phyloP scores from a whole-genome alignment of 352 stramenopile genomes.

The Pythium scleroteichum region DNA sequence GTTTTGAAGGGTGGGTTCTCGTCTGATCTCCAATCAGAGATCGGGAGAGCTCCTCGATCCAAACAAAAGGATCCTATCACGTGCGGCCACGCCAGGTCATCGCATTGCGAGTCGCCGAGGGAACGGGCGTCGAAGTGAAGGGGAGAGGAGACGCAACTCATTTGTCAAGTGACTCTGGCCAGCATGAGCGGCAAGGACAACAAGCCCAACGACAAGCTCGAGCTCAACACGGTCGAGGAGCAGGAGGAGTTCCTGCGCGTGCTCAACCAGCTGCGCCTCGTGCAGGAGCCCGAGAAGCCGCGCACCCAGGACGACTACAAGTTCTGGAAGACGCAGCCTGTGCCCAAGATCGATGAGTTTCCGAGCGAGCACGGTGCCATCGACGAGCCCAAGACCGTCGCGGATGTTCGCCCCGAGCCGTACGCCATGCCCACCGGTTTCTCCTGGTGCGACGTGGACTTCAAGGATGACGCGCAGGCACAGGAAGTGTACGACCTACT shows the following conservation, averaged over 20 bases:
- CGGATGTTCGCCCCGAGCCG: constrained; percentile 91
- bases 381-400: constrained; percentile 88
- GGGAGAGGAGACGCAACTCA: background rate
- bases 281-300: constrained; percentile 29
- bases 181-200: constrained; percentile 22
- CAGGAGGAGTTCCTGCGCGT: constrained; percentile 72
- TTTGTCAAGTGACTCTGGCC: background rate
- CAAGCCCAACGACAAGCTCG: constrained; percentile 23
- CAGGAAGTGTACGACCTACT: constrained; percentile 97
- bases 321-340: constrained; percentile 92
- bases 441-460: constrained; percentile 90
- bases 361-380: constrained; percentile 90
- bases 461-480: constrained; percentile 71
- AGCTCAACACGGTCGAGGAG: constrained; percentile 54
- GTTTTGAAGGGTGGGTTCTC: background rate
- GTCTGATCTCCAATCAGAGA: background rate
- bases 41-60: too few relatives aligned
- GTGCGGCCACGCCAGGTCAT: constrained; percentile 1
- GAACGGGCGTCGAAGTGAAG: background rate
- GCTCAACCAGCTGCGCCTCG: constrained; percentile 64
- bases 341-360: constrained; percentile 70
- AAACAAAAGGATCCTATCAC: background rate
- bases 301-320: constrained; percentile 60
- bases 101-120: background rate
- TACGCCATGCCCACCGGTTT: constrained; percentile 97